Evolutionary conservation across 1,284 basidiomycete genomes (phyloP).

Genomic region (Pascua guehoae): DNA sequence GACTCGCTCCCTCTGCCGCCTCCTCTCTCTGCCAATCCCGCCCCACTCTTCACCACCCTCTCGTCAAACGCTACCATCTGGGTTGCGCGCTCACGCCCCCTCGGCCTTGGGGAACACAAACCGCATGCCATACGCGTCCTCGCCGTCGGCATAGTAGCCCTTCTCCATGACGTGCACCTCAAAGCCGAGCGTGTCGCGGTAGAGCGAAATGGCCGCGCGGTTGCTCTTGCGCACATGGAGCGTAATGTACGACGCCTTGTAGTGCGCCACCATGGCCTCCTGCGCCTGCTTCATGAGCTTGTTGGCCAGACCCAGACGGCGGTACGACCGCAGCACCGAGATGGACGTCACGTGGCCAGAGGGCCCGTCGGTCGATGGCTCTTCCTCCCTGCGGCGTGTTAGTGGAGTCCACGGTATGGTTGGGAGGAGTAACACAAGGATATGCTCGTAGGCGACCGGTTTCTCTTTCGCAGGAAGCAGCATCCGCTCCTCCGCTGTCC

Average conservation of each 20-base stretch:
- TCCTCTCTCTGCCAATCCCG: neutral
- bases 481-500: no score
- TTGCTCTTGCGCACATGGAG: constrained; percentile 86
- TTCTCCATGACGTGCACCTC: constrained; percentile 69
- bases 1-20: no score
- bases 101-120: constrained; percentile 49
- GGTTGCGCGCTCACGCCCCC: neutral
- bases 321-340: constrained; percentile 77
- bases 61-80: neutral
- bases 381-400: constrained; percentile 62
- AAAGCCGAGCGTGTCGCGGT: constrained; percentile 80
- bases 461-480: no score
- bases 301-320: constrained; percentile 79
- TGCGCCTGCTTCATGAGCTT: constrained; percentile 75
- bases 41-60: neutral
- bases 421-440: no score
- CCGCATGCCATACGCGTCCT: constrained; percentile 87
- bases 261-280: constrained; percentile 79
- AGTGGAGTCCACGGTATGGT: neutral
- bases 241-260: constrained; percentile 71
- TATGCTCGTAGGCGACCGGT: no score
- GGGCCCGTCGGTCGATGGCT: constrained; percentile 56
- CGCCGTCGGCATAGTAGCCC: constrained; percentile 88
- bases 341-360: constrained; percentile 89
- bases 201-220: constrained; percentile 74